A percentile compares a stretch with the other conserved stretches of the same genome.
phyloP scores from a whole-genome alignment of 2,329 filamentous ascomycete genomes.

The Massarina eburnea region DNA sequence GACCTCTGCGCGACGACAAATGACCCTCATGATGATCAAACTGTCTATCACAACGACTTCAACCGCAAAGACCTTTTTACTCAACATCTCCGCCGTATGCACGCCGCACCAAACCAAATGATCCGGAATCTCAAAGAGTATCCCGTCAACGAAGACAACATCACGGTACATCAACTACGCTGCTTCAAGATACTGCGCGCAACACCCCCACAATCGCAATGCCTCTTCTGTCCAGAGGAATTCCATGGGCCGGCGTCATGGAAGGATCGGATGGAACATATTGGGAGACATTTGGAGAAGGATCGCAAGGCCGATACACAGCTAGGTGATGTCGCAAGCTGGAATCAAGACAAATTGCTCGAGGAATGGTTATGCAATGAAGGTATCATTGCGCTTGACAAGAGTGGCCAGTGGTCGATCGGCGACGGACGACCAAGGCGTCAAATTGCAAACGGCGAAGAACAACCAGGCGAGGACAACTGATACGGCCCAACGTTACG shows the following conservation, averaged over 20 bases:
- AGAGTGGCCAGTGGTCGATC: constrained; percentile 33
- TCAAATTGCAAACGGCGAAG: not conserved
- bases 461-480: not conserved
- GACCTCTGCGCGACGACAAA: constrained; percentile 57
- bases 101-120: constrained; percentile 54
- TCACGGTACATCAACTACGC: constrained; percentile 58
- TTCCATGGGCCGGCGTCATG: constrained; percentile 69
- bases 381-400: constrained; percentile 37
- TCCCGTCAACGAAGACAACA: constrained; percentile 51
- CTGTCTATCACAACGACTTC: constrained; percentile 62
- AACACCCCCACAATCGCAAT: constrained; percentile 62
- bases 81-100: constrained; percentile 86
- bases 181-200: constrained; percentile 64
- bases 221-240: constrained; percentile 64
- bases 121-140: constrained; percentile 48
- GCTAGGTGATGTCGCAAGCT: constrained; percentile 20
- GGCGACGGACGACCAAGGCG: constrained; percentile 26
- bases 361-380: constrained; percentile 45
- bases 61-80: constrained; percentile 92
- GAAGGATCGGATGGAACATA: constrained; percentile 86
- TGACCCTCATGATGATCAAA: constrained; percentile 31
- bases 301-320: constrained; percentile 34
- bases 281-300: constrained; percentile 76
- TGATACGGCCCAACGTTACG: not conserved
- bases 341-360: constrained; percentile 32